A percentile compares a stretch with the other conserved stretches of the same genome.
Evolutionary conservation across 257 asterid genomes (phyloP).

Genomic region (Solanum chmielewskii): DNA sequence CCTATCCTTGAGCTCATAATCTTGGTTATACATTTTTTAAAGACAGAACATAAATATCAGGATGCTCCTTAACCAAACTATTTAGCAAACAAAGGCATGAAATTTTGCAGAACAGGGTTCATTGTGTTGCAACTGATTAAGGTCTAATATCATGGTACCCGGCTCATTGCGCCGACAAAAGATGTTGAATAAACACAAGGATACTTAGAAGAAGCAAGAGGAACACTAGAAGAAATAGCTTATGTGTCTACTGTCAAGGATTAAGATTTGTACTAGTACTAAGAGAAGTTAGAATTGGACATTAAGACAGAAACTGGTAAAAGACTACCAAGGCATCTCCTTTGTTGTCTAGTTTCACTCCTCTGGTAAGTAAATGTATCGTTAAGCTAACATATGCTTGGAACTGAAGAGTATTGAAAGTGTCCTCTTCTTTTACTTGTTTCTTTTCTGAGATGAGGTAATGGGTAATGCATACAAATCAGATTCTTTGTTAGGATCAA

Average conservation of each 20-base stretch:
- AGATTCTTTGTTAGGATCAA: background rate
- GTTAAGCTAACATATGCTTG: background rate
- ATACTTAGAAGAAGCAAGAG: background rate
- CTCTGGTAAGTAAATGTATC: background rate
- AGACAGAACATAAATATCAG: background rate
- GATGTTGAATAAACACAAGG: background rate
- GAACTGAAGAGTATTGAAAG: background rate
- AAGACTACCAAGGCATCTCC: too few species aligned
- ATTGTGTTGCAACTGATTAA: background rate
- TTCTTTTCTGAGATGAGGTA: background rate
- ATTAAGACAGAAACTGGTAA: too few species aligned
- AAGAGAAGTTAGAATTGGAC: too few species aligned
- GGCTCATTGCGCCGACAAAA: background rate
- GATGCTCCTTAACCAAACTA: background rate
- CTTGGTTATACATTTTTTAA: background rate
- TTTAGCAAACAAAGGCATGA: background rate
- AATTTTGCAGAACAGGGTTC: background rate
- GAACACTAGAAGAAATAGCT: background rate
- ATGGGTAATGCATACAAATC: background rate
- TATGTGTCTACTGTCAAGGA: background rate
- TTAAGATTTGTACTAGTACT: conserved; percentile 10
- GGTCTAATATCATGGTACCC: background rate
- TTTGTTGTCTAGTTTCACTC: too few species aligned
- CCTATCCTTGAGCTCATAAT: background rate
- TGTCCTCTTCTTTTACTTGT: too few species aligned